phyloP scores from a whole-genome alignment of 495 filamentous ascomycete genomes.

The Podospora anserina region DNA sequence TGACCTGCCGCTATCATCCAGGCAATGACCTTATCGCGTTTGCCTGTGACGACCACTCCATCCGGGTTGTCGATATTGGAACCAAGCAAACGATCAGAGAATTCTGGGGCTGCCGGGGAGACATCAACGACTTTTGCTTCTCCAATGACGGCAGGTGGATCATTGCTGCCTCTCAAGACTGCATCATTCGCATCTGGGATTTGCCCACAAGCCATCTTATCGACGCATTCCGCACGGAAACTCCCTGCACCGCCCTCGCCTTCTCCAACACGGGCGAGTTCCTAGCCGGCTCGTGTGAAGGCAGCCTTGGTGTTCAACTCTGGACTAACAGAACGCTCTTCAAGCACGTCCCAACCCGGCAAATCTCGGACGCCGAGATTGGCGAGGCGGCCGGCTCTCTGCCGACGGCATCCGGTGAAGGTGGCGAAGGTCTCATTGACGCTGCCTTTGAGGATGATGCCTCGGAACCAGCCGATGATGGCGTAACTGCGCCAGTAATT shows the following conservation, averaged over 20 bases:
- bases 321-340: slow-evolving; percentile 94
- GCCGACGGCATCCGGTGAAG: slow-evolving; percentile 81
- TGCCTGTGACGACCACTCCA: slow-evolving; percentile 81
- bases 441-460: slow-evolving; percentile 63
- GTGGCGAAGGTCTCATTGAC: slow-evolving; percentile 61
- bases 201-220: slow-evolving; percentile 92
- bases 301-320: slow-evolving; percentile 80
- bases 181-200: slow-evolving; percentile 85
- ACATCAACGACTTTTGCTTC: slow-evolving; percentile 83
- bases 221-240: slow-evolving; percentile 75
- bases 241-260: slow-evolving; percentile 73
- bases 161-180: slow-evolving; percentile 80
- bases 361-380: slow-evolving; percentile 73
- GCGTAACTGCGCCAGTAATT: slow-evolving; percentile 47
- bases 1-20: slow-evolving; percentile 72
- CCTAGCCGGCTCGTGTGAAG: slow-evolving; percentile 81
- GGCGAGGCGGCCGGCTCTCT: slow-evolving; percentile 54
- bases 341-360: slow-evolving; percentile 76
- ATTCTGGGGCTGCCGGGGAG: slow-evolving; percentile 80
- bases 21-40: slow-evolving; percentile 84
- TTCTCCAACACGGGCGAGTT: slow-evolving; percentile 91
- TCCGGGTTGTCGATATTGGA: slow-evolving; percentile 85
- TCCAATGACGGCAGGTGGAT: slow-evolving; percentile 94
- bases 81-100: slow-evolving; percentile 88
- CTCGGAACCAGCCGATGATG: slow-evolving; percentile 44